Percentiles rank a stretch among this genome's conserved stretches.
Conservation (phyloP, 495 filamentous ascomycete species). For the Delitschia confertaspora region DNA sequence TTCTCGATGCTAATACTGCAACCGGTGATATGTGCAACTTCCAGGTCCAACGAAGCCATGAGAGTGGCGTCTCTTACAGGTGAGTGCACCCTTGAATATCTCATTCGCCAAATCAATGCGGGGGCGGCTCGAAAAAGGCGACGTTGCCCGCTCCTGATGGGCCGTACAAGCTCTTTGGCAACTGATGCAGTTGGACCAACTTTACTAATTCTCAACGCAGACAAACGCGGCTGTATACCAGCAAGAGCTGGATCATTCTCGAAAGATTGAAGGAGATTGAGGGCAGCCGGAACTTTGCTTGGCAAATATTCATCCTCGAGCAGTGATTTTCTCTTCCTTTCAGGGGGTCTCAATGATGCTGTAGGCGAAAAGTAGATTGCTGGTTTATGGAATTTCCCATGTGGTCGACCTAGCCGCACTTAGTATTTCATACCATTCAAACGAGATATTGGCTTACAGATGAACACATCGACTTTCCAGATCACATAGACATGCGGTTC, state of each 20-base stretch:
- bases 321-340: constrained; percentile 41
- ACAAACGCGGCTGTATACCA: constrained; percentile 63
- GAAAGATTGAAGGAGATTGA: constrained; percentile 76
- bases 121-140: constrained; percentile 66
- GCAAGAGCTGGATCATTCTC: constrained; percentile 56
- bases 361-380: constrained; percentile 67
- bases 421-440: background rate
- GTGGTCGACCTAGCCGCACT: constrained; percentile 48
- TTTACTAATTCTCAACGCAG: constrained; percentile 67
- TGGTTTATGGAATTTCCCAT: constrained; percentile 69
- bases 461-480: constrained; percentile 70
- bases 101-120: constrained; percentile 71
- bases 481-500: constrained; percentile 55
- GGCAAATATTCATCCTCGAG: constrained; percentile 66
- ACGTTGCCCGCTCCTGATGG: constrained; percentile 51
- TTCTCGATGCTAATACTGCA: constrained; percentile 61
- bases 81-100: constrained; percentile 63
- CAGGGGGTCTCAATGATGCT: constrained; percentile 54
- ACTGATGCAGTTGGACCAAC: constrained; percentile 57
- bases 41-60: constrained; percentile 76
- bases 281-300: constrained; percentile 61
- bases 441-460: constrained; percentile 41
- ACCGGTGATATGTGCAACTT: constrained; percentile 74
- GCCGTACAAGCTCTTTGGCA: constrained; percentile 52
- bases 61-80: constrained; percentile 41